A percentile compares a stretch with the other conserved stretches of the same genome.
These are phyloP conservation scores for Elsinoe ampelina DNA, from an alignment of 2,329 filamentous ascomycete species.

Conservation along the genomic window DNA sequence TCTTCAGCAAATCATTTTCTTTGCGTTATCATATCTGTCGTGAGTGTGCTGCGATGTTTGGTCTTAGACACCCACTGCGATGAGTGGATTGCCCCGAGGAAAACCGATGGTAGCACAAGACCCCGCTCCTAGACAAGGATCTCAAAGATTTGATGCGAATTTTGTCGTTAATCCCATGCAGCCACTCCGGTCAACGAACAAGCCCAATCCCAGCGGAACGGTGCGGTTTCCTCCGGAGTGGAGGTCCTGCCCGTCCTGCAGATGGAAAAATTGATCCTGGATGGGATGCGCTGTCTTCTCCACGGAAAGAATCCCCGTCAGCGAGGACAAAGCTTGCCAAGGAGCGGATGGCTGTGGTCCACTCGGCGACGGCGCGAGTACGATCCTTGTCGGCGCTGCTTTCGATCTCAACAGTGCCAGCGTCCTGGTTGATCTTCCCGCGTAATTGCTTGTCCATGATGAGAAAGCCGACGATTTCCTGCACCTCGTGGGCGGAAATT, in stretches of 20 bases:
- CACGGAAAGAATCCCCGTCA: conserved; percentile 63
- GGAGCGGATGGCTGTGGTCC: conserved; percentile 59
- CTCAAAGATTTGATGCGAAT: not conserved
- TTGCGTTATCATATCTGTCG: too few relatives aligned
- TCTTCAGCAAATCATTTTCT: too few relatives aligned
- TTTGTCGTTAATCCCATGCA: not conserved
- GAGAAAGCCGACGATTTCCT: conserved; percentile 90
- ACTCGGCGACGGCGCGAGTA: conserved; percentile 60
- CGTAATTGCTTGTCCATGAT: conserved; percentile 83
- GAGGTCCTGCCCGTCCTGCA: not conserved
- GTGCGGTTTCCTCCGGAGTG: conserved; percentile 42
- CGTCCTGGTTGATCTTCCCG: conserved; percentile 82
- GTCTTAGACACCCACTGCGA: not conserved
- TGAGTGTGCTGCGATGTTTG: not conserved
- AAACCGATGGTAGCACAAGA: not conserved
- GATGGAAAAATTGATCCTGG: conserved; percentile 13
- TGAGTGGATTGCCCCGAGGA: not conserved
- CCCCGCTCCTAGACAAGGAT: not conserved
- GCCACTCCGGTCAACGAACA: not conserved
- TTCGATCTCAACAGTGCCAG: conserved; percentile 72
- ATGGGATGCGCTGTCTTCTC: conserved; percentile 29
- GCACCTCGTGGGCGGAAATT: conserved; percentile 75
- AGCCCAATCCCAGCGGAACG: conserved; percentile 35
- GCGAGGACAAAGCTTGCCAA: conserved; percentile 66
- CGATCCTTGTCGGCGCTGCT: conserved; percentile 65